Conservation (phyloP, 345 rosid genomes). For the Durio zibethinus region DNA sequence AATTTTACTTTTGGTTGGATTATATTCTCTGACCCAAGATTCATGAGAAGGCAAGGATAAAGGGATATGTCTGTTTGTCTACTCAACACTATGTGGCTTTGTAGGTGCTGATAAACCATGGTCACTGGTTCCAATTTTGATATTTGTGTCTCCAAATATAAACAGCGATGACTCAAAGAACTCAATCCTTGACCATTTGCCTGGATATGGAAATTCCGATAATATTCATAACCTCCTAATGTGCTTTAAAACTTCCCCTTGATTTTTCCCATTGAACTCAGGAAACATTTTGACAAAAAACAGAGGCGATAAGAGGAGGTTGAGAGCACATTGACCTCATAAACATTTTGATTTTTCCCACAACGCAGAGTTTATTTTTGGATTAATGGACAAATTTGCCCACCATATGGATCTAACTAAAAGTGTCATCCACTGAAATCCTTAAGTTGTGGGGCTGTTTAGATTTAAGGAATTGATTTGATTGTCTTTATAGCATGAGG, state of each 20-base stretch:
- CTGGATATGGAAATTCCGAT: background rate
- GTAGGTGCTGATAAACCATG: background rate
- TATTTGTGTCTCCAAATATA: background rate
- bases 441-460: background rate
- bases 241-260: background rate
- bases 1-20: conserved; percentile 7
- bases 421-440: background rate
- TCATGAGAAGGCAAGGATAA: background rate
- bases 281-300: background rate
- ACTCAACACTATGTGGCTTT: background rate
- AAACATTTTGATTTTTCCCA: too few relatives aligned
- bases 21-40: background rate
- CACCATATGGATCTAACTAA: background rate
- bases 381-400: background rate
- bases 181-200: background rate
- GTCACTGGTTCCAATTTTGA: background rate
- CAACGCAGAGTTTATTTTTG: background rate
- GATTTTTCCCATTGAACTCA: background rate
- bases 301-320: background rate
- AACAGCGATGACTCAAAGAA: background rate
- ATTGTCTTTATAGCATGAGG: background rate
- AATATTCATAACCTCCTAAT: background rate
- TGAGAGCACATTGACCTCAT: background rate
- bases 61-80: conserved; percentile 7
- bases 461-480: background rate